Evolutionary conservation across 148 eudicot species (phyloP).

Genomic region (Linanthus parryae): DNA sequence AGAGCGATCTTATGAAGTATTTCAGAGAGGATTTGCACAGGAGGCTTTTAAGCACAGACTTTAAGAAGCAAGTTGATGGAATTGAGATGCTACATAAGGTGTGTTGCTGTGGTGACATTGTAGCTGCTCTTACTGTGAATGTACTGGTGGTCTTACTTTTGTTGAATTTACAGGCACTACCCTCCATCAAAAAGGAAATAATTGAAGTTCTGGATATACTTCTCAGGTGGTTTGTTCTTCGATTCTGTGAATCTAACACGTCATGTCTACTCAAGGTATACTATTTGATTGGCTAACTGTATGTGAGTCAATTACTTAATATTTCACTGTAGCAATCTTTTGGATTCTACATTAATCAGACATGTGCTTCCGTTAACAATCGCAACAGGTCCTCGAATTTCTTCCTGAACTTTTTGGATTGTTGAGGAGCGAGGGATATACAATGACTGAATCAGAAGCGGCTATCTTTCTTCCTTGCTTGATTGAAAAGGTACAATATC

Average conservation of each 20-base stretch:
- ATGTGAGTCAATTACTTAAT: too few relatives aligned
- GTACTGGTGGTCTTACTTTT: constrained; percentile 9
- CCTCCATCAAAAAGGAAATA: constrained; percentile 63
- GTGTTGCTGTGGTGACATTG: constrained; percentile 11
- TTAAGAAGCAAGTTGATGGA: constrained; percentile 95
- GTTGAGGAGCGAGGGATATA: constrained; percentile 77
- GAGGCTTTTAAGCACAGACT: constrained; percentile 87
- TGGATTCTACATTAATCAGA: background rate
- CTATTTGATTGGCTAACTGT: background rate
- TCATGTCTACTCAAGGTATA: constrained; percentile 87
- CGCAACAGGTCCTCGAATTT: constrained; percentile 79
- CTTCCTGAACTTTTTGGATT: constrained; percentile 82
- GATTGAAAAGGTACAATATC: constrained; percentile 66
- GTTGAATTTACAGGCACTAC: constrained; percentile 58
- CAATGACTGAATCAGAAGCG: constrained; percentile 89
- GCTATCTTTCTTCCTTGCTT: constrained; percentile 87
- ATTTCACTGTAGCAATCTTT: background rate
- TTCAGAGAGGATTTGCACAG: constrained; percentile 86
- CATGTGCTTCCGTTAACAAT: background rate
- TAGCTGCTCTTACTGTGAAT: constrained; percentile 6
- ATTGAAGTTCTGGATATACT: constrained; percentile 87
- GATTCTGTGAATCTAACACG: constrained; percentile 90
- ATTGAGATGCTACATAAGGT: constrained; percentile 96
- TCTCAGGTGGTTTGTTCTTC: constrained; percentile 89
- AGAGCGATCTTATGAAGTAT: constrained; percentile 75